A percentile compares a stretch with the other conserved stretches of the same genome.
phyloP scores from a whole-genome alignment of 139 green algal species.

The Raphidocelis subcapitata region DNA sequence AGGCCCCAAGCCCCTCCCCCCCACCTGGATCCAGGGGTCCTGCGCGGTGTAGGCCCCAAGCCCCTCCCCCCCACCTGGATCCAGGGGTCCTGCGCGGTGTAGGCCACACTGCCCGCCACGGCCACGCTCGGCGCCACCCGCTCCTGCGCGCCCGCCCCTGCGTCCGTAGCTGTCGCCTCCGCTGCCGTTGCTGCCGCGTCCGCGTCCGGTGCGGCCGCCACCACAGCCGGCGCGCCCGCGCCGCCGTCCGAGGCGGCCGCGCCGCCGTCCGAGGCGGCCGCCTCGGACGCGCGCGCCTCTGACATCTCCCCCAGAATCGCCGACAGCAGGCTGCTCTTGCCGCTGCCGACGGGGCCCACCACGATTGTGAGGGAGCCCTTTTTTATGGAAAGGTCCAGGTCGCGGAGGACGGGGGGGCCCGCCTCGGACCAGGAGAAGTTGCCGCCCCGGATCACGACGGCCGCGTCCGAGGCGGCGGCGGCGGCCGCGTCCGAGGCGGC shows the following conservation, averaged over 20 bases:
- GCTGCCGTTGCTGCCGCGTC: neutral
- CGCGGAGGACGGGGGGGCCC: conserved; percentile 14
- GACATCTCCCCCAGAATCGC: conserved; percentile 65
- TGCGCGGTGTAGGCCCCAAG: too few species aligned
- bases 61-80: conserved; percentile 68
- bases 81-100: conserved; percentile 65
- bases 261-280: too few species aligned
- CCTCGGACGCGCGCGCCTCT: too few species aligned
- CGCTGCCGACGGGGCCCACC: conserved; percentile 42
- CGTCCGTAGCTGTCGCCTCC: neutral
- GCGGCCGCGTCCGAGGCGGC: neutral
- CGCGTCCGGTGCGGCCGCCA: too few species aligned
- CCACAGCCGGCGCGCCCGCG: neutral
- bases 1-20: too few species aligned
- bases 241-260: neutral
- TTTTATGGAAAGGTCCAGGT: conserved; percentile 33
- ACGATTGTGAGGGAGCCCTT: conserved; percentile 51
- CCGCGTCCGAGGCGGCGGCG: neutral
- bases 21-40: conserved; percentile 65
- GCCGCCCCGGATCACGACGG: neutral
- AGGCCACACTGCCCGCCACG: conserved; percentile 50
- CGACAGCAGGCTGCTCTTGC: conserved; percentile 61
- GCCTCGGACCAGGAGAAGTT: conserved; percentile 38
- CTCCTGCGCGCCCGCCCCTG: neutral
- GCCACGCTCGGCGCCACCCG: neutral